A percentile compares a stretch with the other conserved stretches of the same genome.
Conservation (phyloP, 768 basidiomycete genomes). For the Panaeolus papilionaceus region DNA sequence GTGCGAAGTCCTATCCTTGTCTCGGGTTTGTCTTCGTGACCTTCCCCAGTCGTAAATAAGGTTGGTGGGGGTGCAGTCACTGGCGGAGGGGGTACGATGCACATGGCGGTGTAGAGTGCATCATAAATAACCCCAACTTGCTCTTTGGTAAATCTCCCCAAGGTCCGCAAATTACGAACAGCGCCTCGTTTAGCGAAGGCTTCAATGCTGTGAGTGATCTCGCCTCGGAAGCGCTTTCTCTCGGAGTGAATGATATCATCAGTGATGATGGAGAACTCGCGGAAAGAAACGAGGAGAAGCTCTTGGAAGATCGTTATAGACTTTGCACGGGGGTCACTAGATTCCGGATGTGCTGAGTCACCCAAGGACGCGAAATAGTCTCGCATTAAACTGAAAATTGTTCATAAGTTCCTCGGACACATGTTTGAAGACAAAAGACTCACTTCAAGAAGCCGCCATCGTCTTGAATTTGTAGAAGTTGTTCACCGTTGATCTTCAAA, state of each 20-base stretch:
- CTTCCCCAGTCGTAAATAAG: conserved; percentile 63
- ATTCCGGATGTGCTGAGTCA: conserved; percentile 91
- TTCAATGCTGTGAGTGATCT: conserved; percentile 93
- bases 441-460: conserved; percentile 97
- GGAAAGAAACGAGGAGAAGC: conserved; percentile 93
- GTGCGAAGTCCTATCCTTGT: conserved; percentile 87
- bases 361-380: conserved; percentile 94
- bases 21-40: conserved; percentile 80
- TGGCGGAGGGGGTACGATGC: conserved; percentile 72
- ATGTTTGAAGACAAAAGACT: conserved; percentile 27
- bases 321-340: conserved; percentile 85
- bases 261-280: conserved; percentile 95
- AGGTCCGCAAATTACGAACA: conserved; percentile 81
- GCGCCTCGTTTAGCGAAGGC: conserved; percentile 92
- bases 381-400: conserved; percentile 80
- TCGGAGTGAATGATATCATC: conserved; percentile 93
- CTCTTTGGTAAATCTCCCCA: conserved; percentile 86
- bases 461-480: conserved; percentile 91
- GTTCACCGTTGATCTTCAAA: conserved; percentile 96
- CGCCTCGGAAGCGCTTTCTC: conserved; percentile 82
- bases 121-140: conserved; percentile 92
- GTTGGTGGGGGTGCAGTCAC: conserved; percentile 52
- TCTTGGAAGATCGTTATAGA: conserved; percentile 98
- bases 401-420: conserved; percentile 7
- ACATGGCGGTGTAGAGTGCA: conserved; percentile 86